Evolutionary conservation across 768 basidiomycete genomes (phyloP).

Genomic region (Termitomyces titanicus): DNA sequence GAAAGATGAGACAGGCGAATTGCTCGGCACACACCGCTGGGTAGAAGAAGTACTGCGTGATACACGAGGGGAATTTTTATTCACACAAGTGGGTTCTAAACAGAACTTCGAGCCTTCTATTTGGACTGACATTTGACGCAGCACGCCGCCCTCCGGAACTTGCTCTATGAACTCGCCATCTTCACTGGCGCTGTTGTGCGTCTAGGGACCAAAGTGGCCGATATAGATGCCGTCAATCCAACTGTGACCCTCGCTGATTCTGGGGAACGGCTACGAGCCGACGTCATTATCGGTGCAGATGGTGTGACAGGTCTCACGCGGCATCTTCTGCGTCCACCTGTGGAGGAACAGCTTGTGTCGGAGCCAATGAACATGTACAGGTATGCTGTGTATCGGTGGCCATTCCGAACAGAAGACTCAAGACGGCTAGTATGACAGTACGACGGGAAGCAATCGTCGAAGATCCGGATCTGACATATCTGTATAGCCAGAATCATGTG

Average conservation of each 20-base stretch:
- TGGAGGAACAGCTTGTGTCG: conserved; percentile 22
- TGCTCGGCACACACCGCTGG: conserved; percentile 46
- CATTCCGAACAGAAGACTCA: background rate
- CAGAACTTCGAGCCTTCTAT: background rate
- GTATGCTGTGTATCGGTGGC: conserved; percentile 19
- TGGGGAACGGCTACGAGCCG: conserved; percentile 40
- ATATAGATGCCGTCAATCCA: conserved; percentile 23
- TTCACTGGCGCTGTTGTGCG: conserved; percentile 40
- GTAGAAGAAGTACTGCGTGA: conserved; percentile 47
- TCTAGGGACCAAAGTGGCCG: conserved; percentile 26
- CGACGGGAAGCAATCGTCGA: conserved; percentile 32
- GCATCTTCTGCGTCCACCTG: conserved; percentile 25
- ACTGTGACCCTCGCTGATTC: conserved; percentile 29
- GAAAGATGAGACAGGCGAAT: conserved; percentile 46
- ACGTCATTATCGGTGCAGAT: conserved; percentile 58
- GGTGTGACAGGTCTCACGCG: conserved; percentile 39
- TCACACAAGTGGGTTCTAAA: conserved; percentile 32
- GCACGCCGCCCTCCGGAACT: conserved; percentile 47
- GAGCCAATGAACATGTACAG: conserved; percentile 37
- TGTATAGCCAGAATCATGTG: conserved; percentile 24
- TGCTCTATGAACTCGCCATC: conserved; percentile 44
- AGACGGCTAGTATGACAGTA: conserved; percentile 31
- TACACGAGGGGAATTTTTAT: conserved; percentile 32
- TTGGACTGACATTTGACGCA: conserved; percentile 16
- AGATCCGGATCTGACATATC: conserved; percentile 34